phyloP scores from a whole-genome alignment of 768 basidiomycete genomes.

The Cystobasidiopsis lactophilus region DNA sequence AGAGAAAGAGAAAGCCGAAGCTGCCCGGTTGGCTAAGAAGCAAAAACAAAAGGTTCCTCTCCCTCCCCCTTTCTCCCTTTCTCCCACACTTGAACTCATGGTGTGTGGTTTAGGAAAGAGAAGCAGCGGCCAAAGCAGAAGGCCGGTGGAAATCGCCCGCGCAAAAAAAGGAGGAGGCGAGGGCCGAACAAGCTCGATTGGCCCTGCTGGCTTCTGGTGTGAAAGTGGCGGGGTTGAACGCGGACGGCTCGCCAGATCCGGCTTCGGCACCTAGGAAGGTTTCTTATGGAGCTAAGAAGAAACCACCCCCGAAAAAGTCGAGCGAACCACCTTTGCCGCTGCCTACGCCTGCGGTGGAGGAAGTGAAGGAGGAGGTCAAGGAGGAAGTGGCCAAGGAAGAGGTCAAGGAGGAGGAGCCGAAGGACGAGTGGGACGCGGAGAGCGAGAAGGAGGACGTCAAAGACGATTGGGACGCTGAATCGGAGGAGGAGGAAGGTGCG shows the following conservation, averaged over 20 bases:
- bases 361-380: constrained; percentile 21
- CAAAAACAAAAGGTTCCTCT: constrained; percentile 65
- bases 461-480: constrained; percentile 43
- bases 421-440: constrained; percentile 21
- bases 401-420: constrained; percentile 31
- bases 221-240: constrained; percentile 59
- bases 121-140: constrained; percentile 64
- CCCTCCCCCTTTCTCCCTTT: background rate
- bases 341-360: constrained; percentile 22
- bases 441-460: constrained; percentile 23
- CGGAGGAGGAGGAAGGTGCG: constrained; percentile 10
- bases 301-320: constrained; percentile 11
- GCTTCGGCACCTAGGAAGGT: constrained; percentile 42
- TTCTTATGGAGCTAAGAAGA: constrained; percentile 38
- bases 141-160: constrained; percentile 89
- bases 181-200: constrained; percentile 71
- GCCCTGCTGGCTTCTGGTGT: constrained; percentile 75
- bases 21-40: constrained; percentile 39
- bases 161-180: constrained; percentile 79
- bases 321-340: constrained; percentile 6
- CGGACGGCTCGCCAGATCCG: constrained; percentile 21
- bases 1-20: constrained; percentile 48
- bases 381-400: background rate
- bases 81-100: too few species aligned
- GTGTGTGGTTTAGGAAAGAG: too few species aligned